These are phyloP conservation scores for Vinca minor DNA, from an alignment of 257 asterid genomes.

Conservation along the genomic window DNA sequence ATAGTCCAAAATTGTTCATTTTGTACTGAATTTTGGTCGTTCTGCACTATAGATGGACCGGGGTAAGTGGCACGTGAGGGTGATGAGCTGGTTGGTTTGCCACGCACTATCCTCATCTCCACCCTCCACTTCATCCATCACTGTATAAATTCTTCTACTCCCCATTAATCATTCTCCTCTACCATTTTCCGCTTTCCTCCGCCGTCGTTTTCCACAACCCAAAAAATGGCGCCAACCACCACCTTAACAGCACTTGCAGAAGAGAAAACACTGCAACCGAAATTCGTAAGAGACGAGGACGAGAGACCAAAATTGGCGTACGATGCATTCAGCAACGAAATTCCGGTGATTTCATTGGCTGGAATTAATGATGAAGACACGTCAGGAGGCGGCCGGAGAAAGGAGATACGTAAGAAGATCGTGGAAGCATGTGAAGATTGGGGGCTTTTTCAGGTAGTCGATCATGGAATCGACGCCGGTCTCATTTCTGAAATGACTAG, in stretches of 20 bases:
- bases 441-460: slow-evolving; percentile 69
- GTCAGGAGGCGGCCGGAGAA: slow-evolving; percentile 29
- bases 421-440: slow-evolving; percentile 63
- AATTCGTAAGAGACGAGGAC: slow-evolving; percentile 62
- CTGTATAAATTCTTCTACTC: too few relatives aligned
- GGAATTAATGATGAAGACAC: slow-evolving; percentile 33
- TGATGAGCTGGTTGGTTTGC: too few relatives aligned
- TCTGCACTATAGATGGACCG: too few relatives aligned
- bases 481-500: too few relatives aligned
- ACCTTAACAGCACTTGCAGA: slow-evolving; percentile 27
- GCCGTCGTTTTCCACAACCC: too few relatives aligned
- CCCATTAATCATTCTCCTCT: too few relatives aligned
- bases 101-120: too few relatives aligned
- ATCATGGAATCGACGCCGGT: slow-evolving; percentile 17
- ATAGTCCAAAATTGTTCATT: too few relatives aligned
- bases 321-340: slow-evolving; percentile 49
- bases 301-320: slow-evolving; percentile 71
- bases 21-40: too few relatives aligned
- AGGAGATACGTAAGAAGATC: slow-evolving; percentile 37
- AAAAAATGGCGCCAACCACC: not conserved
- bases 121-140: too few relatives aligned
- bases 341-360: slow-evolving; percentile 59
- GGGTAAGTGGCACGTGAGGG: too few relatives aligned
- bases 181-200: too few relatives aligned
- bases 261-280: slow-evolving; percentile 21